These are phyloP conservation scores for Colletotrichum simmondsii DNA, from an alignment of 2,329 filamentous ascomycete species.

Conservation along the genomic window DNA sequence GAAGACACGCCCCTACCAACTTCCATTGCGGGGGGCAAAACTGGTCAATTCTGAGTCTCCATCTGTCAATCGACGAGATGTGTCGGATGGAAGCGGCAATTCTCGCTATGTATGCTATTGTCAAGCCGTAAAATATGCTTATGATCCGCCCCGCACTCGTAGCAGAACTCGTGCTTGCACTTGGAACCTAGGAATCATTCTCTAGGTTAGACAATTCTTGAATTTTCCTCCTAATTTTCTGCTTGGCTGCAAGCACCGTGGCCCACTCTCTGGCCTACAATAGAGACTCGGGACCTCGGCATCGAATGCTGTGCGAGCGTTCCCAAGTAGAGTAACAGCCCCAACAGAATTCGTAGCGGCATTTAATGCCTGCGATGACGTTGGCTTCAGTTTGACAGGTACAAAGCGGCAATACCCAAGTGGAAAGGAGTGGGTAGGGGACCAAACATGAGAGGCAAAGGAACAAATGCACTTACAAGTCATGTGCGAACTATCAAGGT, in stretches of 20 bases:
- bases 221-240: neutral
- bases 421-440: neutral
- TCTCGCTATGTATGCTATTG: slow-evolving; percentile 44
- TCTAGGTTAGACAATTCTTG: neutral
- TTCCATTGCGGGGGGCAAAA: no score
- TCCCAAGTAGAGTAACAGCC: slow-evolving; percentile 39
- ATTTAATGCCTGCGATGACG: slow-evolving; percentile 45
- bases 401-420: neutral
- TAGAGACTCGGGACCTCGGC: slow-evolving; percentile 9
- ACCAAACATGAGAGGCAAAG: neutral
- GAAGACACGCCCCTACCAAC: no score
- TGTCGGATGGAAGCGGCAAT: slow-evolving; percentile 44
- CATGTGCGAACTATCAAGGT: slow-evolving; percentile 49
- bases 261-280: neutral
- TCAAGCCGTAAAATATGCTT: slow-evolving; percentile 44
- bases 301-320: slow-evolving; percentile 33
- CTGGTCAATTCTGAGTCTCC: neutral
- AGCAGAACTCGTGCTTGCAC: slow-evolving; percentile 46
- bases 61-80: slow-evolving; percentile 28
- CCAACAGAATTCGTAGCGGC: slow-evolving; percentile 49
- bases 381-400: slow-evolving; percentile 8
- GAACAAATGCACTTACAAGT: slow-evolving; percentile 47
- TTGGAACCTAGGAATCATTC: slow-evolving; percentile 37
- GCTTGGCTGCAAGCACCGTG: neutral
- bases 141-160: slow-evolving; percentile 49